Evolutionary conservation across 2,329 filamentous ascomycete genomes (phyloP).

Genomic region (Macrophomina tecta): DNA sequence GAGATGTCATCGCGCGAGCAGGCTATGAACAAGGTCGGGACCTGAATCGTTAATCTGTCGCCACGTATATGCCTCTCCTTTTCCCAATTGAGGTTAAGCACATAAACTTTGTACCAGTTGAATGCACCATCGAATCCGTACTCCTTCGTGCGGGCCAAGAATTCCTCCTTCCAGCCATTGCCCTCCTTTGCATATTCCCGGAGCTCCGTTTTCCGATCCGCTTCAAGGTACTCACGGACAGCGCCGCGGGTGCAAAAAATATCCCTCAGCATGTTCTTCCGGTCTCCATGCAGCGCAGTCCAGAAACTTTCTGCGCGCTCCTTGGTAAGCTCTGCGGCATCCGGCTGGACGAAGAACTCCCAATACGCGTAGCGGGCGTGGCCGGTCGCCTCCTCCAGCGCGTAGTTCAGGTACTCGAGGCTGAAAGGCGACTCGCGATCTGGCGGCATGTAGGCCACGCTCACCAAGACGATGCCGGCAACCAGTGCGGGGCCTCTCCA

Average conservation of each 20-base stretch:
- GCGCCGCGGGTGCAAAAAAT: conserved; percentile 47
- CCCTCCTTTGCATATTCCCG: conserved; percentile 44
- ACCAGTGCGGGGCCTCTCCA: conserved; percentile 48
- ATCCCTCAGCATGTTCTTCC: conserved; percentile 40
- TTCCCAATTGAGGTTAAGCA: conserved; percentile 37
- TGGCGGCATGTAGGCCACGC: conserved; percentile 51
- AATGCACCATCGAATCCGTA: conserved; percentile 45
- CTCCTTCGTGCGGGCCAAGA: conserved; percentile 43
- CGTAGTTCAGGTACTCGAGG: conserved; percentile 43
- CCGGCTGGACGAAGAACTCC: conserved; percentile 51
- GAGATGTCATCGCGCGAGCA: conserved; percentile 44
- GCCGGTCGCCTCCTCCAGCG: conserved; percentile 45
- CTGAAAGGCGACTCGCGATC: conserved; percentile 41
- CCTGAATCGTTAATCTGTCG: conserved; percentile 38
- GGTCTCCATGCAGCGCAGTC: conserved; percentile 42
- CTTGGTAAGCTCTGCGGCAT: conserved; percentile 47
- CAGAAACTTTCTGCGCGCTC: conserved; percentile 49
- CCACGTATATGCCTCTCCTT: conserved; percentile 37
- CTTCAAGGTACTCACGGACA: conserved; percentile 39
- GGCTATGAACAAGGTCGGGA: conserved; percentile 47
- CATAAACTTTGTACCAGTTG: conserved; percentile 46
- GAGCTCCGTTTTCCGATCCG: conserved; percentile 31
- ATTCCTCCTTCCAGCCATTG: conserved; percentile 39
- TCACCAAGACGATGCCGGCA: conserved; percentile 51
- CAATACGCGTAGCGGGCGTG: conserved; percentile 52